These are phyloP conservation scores for Silybum marianum DNA, from an alignment of 129 eudicot species.

Conservation along the genomic window DNA sequence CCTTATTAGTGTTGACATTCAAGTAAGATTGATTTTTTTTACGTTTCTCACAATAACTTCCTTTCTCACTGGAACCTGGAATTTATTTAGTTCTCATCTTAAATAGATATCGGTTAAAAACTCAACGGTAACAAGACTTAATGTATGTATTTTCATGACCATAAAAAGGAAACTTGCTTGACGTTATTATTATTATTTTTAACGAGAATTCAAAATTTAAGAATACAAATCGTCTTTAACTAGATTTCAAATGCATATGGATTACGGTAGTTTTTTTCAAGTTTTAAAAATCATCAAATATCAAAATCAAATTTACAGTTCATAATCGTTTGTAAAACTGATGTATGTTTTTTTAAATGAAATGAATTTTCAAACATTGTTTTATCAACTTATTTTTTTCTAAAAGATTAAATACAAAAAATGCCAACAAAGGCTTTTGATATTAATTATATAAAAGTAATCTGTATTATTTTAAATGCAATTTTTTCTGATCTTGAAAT, in stretches of 20 bases:
- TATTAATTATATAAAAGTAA: background rate
- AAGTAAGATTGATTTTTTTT: no score
- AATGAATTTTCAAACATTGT: background rate
- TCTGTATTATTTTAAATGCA: background rate
- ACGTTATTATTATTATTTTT: background rate
- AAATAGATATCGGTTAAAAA: background rate
- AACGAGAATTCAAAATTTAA: no score
- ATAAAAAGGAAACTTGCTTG: background rate
- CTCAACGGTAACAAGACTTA: background rate
- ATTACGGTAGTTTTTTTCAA: background rate
- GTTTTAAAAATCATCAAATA: no score
- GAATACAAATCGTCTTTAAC: background rate
- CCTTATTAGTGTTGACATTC: no score
- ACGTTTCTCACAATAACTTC: no score
- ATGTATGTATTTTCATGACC: background rate
- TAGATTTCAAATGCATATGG: background rate
- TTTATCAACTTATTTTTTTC: no score
- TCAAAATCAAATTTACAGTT: background rate
- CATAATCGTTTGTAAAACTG: background rate
- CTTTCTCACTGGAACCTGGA: background rate
- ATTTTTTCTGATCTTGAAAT: background rate
- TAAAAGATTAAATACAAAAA: no score
- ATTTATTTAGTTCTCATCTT: background rate
- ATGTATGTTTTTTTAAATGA: background rate
- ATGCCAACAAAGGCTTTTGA: background rate